Base-by-base conservation (phyloP, 257 asterid species). In the Handroanthus guayacan region DNA sequence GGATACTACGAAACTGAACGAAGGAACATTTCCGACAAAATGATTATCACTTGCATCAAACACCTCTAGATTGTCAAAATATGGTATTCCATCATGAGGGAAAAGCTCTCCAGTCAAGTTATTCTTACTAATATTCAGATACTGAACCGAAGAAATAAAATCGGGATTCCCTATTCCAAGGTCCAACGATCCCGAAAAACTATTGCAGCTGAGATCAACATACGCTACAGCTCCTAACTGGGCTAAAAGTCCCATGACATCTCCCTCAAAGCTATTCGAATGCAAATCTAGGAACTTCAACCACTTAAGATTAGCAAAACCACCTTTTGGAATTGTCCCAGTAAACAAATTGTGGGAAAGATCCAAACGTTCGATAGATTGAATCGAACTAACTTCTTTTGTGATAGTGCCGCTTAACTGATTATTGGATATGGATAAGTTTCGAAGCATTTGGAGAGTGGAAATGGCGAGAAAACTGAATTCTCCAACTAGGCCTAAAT, bases 11-110 rank as follows among this genome's bases (percentile, higher is more conserved):
- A 92, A 87, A 79, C 91, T 88, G 80, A 93, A 93, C 8, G 92
- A 83, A 14, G 98, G 97, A 6, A 93, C 78, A 50, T 83, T 88
- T 47, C 97, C 97, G 31, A 74, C 76, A 52, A 93, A 83, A 74
- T 31, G 84, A 85, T 88, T 93, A 70, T 80, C 75, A n/a, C 91
- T 77, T 12, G 90, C 97, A 89, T 91, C 98, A 64, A 92, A 84
- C 79, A 89, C 89, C 89, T 92, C 96, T 18, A 91, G 86, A 75
- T 78, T 84, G 82, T 89, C 98, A 39, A 93, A 89, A 72, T 65
- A 93, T 3, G 98, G 91, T 77, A 93, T 91, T 62, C 98, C 98
- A 70, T 91, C 98, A 9, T 89, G 97, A 69, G 96, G 86, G 81
- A 92, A 93, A 5, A 93, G 93, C 82, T 87, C 90, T 4, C 93